Evolutionary conservation across 441 rosid species (phyloP), one percentile per base, ranked within the genome.

Genomic region (Erodium moschatum): DNA sequence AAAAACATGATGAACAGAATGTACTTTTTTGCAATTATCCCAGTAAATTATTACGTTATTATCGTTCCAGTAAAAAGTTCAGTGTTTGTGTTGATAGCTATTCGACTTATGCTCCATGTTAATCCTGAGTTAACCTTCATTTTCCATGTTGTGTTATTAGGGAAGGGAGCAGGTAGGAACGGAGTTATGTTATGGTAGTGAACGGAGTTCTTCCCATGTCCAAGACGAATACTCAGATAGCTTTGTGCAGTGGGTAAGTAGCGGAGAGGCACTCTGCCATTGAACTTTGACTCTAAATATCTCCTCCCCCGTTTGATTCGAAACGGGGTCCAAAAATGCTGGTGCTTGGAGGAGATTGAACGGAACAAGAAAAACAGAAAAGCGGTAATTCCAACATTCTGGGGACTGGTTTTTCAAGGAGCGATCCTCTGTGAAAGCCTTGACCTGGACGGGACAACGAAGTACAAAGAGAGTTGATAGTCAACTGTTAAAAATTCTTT

Each of bases 181-280:
- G 48, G 89, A 82, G 73, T 66, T 82, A 52, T 68, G 80, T 10
- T 79, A 54, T 50, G 73, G 38, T 1, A 73, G 74, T 71, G 66
- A 69, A 16, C 84, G 82, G 68, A 60, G 46, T 72, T 68, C 78
- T 35, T 35, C 40, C 52, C 31, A 73, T 40, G 87, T 70, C 46
- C 79, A 68, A 0, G 88, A 86, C 76, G 97, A 90, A 27, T 89
- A 77, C 74, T 66, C 99, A 5, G 96, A 85, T 73, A 81, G 88
- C 83, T 92, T 95, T 75, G 89, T 81, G 69, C 78, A 79, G 7
- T 95, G 99, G 99, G 97, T 95, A 70, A 84, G 73, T 76, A 56
- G 65, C 0, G 97, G 97, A 71, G 95, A 89, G 78, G 78, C 92
- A 12, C 79, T 95, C 68, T 85, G 96, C 88, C 87, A 85, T 67